Evolutionary conservation across 441 rosid species (phyloP).

Genomic region (Adansonia rubrostipa): DNA sequence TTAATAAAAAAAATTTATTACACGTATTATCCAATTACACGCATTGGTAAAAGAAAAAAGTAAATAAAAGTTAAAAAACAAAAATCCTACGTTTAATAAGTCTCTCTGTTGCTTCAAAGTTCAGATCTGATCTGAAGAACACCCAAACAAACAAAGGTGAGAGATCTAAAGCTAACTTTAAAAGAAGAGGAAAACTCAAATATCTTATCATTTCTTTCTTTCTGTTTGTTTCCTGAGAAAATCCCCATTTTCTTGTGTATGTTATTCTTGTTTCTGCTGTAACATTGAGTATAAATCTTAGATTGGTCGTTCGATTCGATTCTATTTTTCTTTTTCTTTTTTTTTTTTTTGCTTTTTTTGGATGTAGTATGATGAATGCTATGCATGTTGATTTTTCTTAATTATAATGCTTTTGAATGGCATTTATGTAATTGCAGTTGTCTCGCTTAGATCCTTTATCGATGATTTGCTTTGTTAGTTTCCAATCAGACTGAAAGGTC

Average conservation of each 20-base stretch:
- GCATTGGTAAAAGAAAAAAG: no score
- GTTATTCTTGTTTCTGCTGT: background rate
- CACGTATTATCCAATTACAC: no score
- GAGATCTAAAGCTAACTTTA: background rate
- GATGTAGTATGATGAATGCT: background rate
- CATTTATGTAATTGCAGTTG: background rate
- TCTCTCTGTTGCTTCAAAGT: slow-evolving; percentile 7
- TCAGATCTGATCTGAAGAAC: slow-evolving; percentile 21
- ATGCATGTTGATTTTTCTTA: slow-evolving; percentile 13
- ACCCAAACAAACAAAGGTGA: background rate
- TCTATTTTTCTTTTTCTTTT: no score
- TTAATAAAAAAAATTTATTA: no score
- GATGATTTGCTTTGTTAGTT: slow-evolving; percentile 8
- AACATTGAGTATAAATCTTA: background rate
- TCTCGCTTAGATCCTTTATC: background rate
- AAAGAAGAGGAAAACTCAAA: background rate
- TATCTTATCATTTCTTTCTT: background rate
- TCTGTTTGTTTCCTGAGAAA: slow-evolving; percentile 20
- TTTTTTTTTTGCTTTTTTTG: background rate
- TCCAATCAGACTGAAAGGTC: background rate
- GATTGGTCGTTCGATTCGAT: background rate
- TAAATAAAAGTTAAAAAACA: background rate
- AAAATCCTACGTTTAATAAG: background rate
- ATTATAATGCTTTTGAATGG: background rate
- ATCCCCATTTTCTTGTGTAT: background rate